These are phyloP conservation scores for Inosperma sp. DNA, from an alignment of 768 basidiomycete species.

Conservation along the genomic window DNA sequence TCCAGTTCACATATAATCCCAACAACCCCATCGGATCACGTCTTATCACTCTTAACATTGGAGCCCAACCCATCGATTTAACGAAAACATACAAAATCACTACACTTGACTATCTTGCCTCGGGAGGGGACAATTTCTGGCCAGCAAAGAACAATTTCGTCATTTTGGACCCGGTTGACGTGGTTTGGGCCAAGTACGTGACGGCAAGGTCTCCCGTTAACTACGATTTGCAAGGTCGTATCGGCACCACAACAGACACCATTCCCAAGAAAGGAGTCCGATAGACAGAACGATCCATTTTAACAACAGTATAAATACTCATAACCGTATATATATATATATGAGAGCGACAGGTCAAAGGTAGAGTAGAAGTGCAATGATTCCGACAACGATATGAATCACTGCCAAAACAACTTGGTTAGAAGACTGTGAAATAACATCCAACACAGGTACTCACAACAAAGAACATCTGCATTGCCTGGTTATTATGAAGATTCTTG, in stretches of 20 bases:
- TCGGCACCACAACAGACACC: constrained; percentile 20
- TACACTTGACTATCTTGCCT: constrained; percentile 33
- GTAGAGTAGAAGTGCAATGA: no score
- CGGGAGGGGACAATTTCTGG: constrained; percentile 36
- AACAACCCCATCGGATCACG: constrained; percentile 24
- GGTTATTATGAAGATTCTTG: neutral
- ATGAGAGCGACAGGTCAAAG: no score
- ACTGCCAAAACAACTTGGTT: neutral
- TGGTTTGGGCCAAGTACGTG: constrained; percentile 31
- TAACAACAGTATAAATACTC: neutral
- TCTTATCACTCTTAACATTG: constrained; percentile 29
- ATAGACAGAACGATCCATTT: no score
- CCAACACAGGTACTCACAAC: neutral
- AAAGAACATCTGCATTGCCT: neutral
- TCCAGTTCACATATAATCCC: constrained; percentile 33
- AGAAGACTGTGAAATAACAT: neutral
- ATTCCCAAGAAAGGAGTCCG: constrained; percentile 17
- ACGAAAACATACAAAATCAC: constrained; percentile 28
- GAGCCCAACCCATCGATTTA: constrained; percentile 23
- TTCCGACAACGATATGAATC: no score
- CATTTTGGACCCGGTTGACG: constrained; percentile 32
- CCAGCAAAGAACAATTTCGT: constrained; percentile 22
- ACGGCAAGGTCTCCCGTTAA: constrained; percentile 21
- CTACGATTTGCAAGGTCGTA: constrained; percentile 23
- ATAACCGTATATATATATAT: no score